Percentiles rank a stretch among this genome's conserved stretches.
Evolutionary conservation across 176 grass and related monocot genomes (phyloP).

Genomic region (Musa beccarii): DNA sequence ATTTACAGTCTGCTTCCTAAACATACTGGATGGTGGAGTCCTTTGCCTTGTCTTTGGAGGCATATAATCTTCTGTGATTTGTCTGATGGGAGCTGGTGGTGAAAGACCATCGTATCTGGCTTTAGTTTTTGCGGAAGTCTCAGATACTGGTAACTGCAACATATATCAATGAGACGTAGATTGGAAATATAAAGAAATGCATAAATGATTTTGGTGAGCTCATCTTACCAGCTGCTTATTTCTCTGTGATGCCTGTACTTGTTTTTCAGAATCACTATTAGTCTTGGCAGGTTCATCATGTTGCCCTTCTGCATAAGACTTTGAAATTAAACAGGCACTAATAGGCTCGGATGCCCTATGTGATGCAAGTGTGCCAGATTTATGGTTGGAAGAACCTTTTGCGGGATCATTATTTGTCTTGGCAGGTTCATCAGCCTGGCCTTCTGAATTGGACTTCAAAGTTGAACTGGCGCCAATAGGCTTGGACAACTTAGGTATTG

Average conservation of each 20-base stretch:
- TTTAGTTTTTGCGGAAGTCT: slow-evolving; percentile 50
- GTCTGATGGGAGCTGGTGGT: slow-evolving; percentile 34
- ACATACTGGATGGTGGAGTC: slow-evolving; percentile 23
- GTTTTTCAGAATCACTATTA: slow-evolving; percentile 42
- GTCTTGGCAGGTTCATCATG: slow-evolving; percentile 39
- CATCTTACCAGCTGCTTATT: slow-evolving; percentile 63
- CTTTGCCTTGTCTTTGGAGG: slow-evolving; percentile 40
- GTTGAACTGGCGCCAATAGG: slow-evolving; percentile 51
- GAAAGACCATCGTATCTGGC: slow-evolving; percentile 30
- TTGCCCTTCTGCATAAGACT: slow-evolving; percentile 38
- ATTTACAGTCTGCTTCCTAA: slow-evolving; percentile 34
- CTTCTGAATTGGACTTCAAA: slow-evolving; percentile 57
- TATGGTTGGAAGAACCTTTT: slow-evolving; percentile 47
- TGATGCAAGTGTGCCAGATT: slow-evolving; percentile 25
- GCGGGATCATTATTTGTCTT: slow-evolving; percentile 39
- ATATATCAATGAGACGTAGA: slow-evolving; percentile 12
- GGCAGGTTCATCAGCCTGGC: slow-evolving; percentile 34
- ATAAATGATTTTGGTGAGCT: neutral
- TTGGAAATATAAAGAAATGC: neutral
- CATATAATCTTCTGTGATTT: slow-evolving; percentile 27
- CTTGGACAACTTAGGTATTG: slow-evolving; percentile 39
- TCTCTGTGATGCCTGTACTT: slow-evolving; percentile 33
- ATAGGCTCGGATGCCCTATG: slow-evolving; percentile 44
- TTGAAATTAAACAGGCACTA: slow-evolving; percentile 56
- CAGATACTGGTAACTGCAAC: slow-evolving; percentile 62